These are phyloP conservation scores for Colletotrichum tropicicola DNA, from an alignment of 2,329 filamentous ascomycete genomes.

Conservation along the genomic window DNA sequence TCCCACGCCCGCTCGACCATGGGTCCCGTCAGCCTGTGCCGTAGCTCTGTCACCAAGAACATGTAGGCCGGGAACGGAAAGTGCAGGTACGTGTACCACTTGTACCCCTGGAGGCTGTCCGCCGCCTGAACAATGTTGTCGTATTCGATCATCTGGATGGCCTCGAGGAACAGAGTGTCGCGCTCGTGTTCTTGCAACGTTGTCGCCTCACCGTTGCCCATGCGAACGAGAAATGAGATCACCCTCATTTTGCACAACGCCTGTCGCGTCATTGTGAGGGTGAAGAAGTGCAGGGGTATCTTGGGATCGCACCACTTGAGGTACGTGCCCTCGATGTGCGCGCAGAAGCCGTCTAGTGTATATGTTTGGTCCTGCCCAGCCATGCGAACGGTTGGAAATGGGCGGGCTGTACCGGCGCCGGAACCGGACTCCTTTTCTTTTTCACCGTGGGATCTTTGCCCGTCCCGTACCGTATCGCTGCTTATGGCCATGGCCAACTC, in stretches of 20 bases:
- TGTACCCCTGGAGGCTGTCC: constrained; percentile 60
- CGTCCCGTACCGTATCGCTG: constrained; percentile 52
- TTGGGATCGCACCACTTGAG: constrained; percentile 65
- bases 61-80: constrained; percentile 71
- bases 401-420: constrained; percentile 36
- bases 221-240: constrained; percentile 61
- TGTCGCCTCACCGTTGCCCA: constrained; percentile 48
- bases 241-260: constrained; percentile 66
- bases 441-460: constrained; percentile 35
- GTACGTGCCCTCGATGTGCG: constrained; percentile 65
- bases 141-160: constrained; percentile 67
- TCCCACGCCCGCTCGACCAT: constrained; percentile 68
- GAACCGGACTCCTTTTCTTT: constrained; percentile 36
- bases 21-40: constrained; percentile 59
- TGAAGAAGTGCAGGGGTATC: constrained; percentile 68
- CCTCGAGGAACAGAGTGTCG: constrained; percentile 61
- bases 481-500: constrained; percentile 65
- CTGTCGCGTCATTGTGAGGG: constrained; percentile 64
- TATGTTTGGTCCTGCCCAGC: constrained; percentile 58
- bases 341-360: constrained; percentile 62
- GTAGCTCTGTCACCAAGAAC: constrained; percentile 65
- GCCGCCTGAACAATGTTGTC: constrained; percentile 64
- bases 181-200: constrained; percentile 56
- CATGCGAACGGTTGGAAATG: constrained; percentile 50
- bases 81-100: constrained; percentile 68